A percentile compares a stretch with the other conserved stretches of the same genome.
Evolutionary conservation across 495 filamentous ascomycete genomes (phyloP).

Genomic region (Hypoxylon intermedium): DNA sequence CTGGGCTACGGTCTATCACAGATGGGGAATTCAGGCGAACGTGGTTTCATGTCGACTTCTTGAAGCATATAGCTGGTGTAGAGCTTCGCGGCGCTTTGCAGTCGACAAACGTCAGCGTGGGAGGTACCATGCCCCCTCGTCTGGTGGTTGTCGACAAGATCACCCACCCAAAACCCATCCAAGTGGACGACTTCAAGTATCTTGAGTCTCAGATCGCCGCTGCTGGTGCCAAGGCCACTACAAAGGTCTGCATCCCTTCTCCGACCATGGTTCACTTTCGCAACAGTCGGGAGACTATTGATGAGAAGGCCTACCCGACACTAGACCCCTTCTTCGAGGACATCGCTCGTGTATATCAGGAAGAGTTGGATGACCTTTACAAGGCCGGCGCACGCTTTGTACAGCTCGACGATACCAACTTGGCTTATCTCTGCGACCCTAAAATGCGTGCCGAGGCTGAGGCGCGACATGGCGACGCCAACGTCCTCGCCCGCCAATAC

Average conservation of each 20-base stretch:
- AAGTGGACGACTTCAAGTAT: slow-evolving; percentile 66
- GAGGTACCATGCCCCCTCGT: slow-evolving; percentile 53
- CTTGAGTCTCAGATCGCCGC: slow-evolving; percentile 59
- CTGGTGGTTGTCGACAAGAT: slow-evolving; percentile 56
- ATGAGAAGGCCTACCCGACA: slow-evolving; percentile 60
- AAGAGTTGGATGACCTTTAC: slow-evolving; percentile 66
- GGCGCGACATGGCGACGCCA: slow-evolving; percentile 62
- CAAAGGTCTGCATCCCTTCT: slow-evolving; percentile 69
- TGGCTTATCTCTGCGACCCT: slow-evolving; percentile 71
- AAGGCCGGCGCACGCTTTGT: slow-evolving; percentile 68
- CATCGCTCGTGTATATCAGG: slow-evolving; percentile 66
- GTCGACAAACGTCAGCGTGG: slow-evolving; percentile 52
- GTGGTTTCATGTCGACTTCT: slow-evolving; percentile 59
- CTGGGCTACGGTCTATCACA: slow-evolving; percentile 68
- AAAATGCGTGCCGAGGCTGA: slow-evolving; percentile 68
- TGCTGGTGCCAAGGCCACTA: slow-evolving; percentile 54
- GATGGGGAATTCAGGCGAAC: slow-evolving; percentile 75
- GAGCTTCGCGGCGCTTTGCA: slow-evolving; percentile 51
- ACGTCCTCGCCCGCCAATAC: slow-evolving; percentile 65
- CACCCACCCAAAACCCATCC: slow-evolving; percentile 55
- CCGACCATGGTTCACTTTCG: slow-evolving; percentile 74
- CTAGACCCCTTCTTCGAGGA: slow-evolving; percentile 68
- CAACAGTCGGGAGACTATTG: slow-evolving; percentile 65
- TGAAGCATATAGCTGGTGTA: slow-evolving; percentile 52
- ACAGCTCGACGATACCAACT: slow-evolving; percentile 71